Evolutionary conservation across 257 asterid species (phyloP), one percentile per base, ranked within the genome.

Genomic region (Nicotiana benthamiana): DNA sequence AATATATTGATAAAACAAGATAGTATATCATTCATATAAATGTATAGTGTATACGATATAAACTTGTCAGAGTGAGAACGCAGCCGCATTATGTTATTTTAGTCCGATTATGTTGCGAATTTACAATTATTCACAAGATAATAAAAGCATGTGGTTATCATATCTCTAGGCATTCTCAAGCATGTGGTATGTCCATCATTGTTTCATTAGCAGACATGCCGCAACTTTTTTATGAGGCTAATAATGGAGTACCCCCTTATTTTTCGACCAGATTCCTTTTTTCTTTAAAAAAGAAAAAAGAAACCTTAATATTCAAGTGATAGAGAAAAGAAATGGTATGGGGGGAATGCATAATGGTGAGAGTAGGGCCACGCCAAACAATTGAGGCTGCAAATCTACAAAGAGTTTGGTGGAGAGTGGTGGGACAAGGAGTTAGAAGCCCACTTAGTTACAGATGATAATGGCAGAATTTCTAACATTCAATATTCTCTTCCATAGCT

Each of bases 341-440:
- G 22, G 51, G 54, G 11, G 22, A 36, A 52, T 70, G 57, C 22
- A 32, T 77, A 56, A 52, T 74, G 80, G 81, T 9, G 40, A 34
- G 64, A 67, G 20, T 75, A 34, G 59, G 57, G 80, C 54, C 88
- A 76, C 84, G 80, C 28, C 74, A 75, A 46, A 30, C 9, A 27
- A 77, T 63, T 79, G 75, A 83, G 66, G 65, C 77, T 80, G 87
- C 76, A 65, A n/a, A 17, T 24, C 63, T 32, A 34, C 86, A 4
- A 30, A 46, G 61, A 40, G 3, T 11, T 24, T 82, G 86, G 63
- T 81, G 83, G 85, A 16, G 59, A 64, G 59, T 82, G n/a, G 85
- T 43, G 74, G 5, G 63, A 82, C 81, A 82, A 46, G 27, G 22
- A 67, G 11, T 36, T 16, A n/a, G 54, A 34, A 51, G 27, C 34